Conservation (phyloP, 371 early-diverging fungal species). For the Entomophthora muscae region DNA sequence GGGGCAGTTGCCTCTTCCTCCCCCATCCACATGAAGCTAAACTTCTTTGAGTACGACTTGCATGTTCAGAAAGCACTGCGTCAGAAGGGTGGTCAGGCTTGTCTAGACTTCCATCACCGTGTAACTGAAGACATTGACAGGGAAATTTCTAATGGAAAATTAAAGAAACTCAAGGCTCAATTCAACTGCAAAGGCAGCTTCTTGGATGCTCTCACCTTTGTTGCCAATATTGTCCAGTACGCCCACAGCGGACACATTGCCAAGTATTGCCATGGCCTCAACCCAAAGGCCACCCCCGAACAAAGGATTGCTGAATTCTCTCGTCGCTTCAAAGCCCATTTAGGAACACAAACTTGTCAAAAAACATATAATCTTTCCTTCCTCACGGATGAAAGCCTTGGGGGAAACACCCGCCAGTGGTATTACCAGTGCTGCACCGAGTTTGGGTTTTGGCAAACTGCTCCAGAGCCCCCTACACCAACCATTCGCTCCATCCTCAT, state of each 20-base stretch:
- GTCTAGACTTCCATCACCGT: not conserved
- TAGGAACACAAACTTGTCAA: not conserved
- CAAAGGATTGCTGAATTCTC: not conserved
- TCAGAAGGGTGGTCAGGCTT: not conserved
- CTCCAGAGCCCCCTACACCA: not conserved
- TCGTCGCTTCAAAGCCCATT: not conserved
- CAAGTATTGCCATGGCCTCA: not conserved
- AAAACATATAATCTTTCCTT: not conserved
- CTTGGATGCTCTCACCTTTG: not conserved
- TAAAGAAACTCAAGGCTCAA: not conserved
- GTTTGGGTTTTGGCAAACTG: slow-evolving; percentile 8
- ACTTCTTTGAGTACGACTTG: slow-evolving; percentile 40
- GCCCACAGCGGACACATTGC: not conserved
- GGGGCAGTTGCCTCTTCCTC: slow-evolving; percentile 56
- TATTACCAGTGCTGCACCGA: slow-evolving; percentile 8
- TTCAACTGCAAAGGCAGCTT: not conserved
- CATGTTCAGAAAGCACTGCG: slow-evolving; percentile 21
- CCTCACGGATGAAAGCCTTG: not conserved
- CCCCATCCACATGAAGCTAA: slow-evolving; percentile 32
- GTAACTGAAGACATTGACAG: not conserved
- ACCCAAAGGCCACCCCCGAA: not conserved
- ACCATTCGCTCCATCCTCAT: not conserved
- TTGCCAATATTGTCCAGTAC: slow-evolving; percentile 2
- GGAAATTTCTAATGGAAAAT: not conserved
- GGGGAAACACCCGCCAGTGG: slow-evolving; percentile 4